Conservation (phyloP, 2,329 filamentous ascomycete genomes). For the Leptoxyphium fumago region DNA sequence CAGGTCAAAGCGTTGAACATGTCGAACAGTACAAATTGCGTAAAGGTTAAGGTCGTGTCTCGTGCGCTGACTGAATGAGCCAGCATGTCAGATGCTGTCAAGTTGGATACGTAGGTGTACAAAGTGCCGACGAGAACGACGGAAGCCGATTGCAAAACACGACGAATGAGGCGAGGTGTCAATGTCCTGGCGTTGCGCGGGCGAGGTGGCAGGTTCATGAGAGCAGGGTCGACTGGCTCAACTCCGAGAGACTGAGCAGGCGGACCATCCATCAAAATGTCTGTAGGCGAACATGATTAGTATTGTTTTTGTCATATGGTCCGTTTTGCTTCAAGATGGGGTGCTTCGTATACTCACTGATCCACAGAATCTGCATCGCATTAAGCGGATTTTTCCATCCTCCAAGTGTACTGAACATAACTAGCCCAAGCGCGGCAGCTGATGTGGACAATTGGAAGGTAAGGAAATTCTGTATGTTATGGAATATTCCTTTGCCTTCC, state of each 20-base stretch:
- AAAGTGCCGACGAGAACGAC: constrained; percentile 92
- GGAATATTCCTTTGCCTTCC: constrained; percentile 98
- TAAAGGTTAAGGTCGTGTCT: constrained; percentile 98
- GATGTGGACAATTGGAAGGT: constrained; percentile 97
- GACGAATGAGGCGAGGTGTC: constrained; percentile 65
- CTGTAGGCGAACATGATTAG: constrained; percentile 31
- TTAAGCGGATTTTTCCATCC: constrained; percentile 94
- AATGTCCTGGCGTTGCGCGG: constrained; percentile 78
- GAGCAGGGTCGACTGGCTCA: constrained; percentile 82
- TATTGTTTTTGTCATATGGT: not conserved
- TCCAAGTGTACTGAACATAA: constrained; percentile 80
- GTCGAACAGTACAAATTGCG: constrained; percentile 96
- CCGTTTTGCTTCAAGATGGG: not conserved
- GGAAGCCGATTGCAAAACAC: constrained; percentile 72
- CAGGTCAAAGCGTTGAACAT: constrained; percentile 98
- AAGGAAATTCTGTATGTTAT: constrained; percentile 98
- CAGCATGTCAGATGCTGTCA: constrained; percentile 55
- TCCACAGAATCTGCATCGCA: constrained; percentile 99
- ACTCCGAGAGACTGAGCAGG: constrained; percentile 94
- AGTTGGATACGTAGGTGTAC: constrained; percentile 79
- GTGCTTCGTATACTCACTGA: constrained; percentile 73
- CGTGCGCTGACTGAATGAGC: constrained; percentile 59
- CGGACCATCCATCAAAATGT: constrained; percentile 98
- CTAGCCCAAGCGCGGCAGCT: constrained; percentile 79
- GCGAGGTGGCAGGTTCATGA: constrained; percentile 83